phyloP scores from a whole-genome alignment of 805 yeast species.

The Lachancea fermentati region DNA sequence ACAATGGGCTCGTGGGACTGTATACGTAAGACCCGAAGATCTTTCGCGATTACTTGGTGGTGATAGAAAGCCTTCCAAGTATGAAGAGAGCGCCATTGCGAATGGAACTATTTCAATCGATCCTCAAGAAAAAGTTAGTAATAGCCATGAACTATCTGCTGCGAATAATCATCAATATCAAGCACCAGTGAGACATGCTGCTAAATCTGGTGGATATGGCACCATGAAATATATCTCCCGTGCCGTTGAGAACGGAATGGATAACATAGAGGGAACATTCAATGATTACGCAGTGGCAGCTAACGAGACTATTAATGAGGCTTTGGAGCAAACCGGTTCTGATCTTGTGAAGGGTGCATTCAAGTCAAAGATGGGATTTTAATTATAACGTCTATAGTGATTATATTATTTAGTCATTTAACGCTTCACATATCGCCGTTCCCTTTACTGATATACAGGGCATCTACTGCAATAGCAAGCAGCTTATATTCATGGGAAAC shows the following conservation, averaged over 20 bases:
- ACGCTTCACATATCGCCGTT: neutral
- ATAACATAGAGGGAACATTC: conserved; percentile 46
- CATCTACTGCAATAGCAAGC: too few species aligned
- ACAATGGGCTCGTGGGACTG: conserved; percentile 82
- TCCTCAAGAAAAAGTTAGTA: conserved; percentile 18
- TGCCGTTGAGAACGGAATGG: conserved; percentile 47
- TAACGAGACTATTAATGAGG: conserved; percentile 48
- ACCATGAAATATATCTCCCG: conserved; percentile 37
- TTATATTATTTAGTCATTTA: neutral
- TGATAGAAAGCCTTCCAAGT: conserved; percentile 56
- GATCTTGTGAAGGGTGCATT: conserved; percentile 47
- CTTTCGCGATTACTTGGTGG: conserved; percentile 69
- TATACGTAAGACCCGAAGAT: conserved; percentile 54
- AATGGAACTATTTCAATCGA: conserved; percentile 34
- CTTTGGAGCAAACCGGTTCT: conserved; percentile 45
- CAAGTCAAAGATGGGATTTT: conserved; percentile 50
- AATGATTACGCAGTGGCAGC: conserved; percentile 53
- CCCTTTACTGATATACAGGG: too few species aligned
- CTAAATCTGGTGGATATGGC: conserved; percentile 36
- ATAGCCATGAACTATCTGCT: conserved; percentile 9
- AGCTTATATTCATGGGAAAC: conserved; percentile 7
- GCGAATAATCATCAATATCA: conserved; percentile 33
- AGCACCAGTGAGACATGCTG: conserved; percentile 42
- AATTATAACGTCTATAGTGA: conserved; percentile 5
- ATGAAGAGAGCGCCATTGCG: conserved; percentile 55